phyloP scores from a whole-genome alignment of 257 asterid species.

The Solanum chmielewskii region DNA sequence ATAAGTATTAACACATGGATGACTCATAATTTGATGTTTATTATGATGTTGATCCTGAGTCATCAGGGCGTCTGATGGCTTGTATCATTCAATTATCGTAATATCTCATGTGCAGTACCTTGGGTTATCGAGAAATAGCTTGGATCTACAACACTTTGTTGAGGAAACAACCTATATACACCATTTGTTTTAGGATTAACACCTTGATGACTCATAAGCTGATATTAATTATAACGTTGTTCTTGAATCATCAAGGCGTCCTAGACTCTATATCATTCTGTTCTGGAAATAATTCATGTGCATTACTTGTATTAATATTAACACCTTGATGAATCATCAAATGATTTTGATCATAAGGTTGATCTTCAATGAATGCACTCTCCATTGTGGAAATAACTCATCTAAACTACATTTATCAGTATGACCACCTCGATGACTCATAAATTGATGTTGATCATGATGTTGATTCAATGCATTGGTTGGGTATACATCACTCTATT shows the following conservation, averaged over 20 bases:
- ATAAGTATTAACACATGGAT: constrained; percentile 11
- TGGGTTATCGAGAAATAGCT: too few relatives aligned
- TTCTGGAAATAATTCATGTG: constrained; percentile 31
- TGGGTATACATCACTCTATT: too few relatives aligned
- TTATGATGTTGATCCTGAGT: neutral
- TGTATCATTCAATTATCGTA: too few relatives aligned
- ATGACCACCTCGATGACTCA: constrained; percentile 23
- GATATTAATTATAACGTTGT: neutral
- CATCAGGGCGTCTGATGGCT: neutral
- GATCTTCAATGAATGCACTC: too few relatives aligned
- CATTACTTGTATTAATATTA: constrained; percentile 27
- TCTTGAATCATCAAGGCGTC: neutral
- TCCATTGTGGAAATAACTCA: too few relatives aligned
- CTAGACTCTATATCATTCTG: too few relatives aligned
- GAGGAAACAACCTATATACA: too few relatives aligned
- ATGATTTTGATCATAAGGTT: neutral
- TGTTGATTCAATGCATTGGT: too few relatives aligned
- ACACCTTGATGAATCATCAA: constrained; percentile 21
- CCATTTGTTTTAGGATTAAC: constrained; percentile 19
- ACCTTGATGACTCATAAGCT: constrained; percentile 13
- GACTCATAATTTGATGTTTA: too few relatives aligned
- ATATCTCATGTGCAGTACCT: constrained; percentile 42
- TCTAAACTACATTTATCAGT: constrained; percentile 13
- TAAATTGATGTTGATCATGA: neutral
- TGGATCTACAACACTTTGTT: too few relatives aligned